phyloP scores from a whole-genome alignment of 2,329 filamentous ascomycete genomes.

The Boeremia lycopersici region DNA sequence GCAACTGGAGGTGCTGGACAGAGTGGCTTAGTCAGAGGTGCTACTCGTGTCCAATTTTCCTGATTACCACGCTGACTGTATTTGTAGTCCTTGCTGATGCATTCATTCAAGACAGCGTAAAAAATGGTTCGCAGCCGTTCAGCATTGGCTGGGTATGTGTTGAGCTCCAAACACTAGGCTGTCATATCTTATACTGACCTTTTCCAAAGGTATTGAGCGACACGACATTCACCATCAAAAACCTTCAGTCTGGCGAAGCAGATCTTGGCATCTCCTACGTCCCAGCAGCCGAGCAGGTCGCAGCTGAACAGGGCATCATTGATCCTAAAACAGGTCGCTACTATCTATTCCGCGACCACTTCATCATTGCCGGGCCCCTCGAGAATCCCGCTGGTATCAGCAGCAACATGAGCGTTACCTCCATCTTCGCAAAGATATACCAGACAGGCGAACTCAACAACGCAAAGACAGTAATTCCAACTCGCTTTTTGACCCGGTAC shows the following conservation, averaged over 20 bases:
- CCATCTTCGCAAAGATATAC: slow-evolving; percentile 45
- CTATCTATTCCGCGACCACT: slow-evolving; percentile 57
- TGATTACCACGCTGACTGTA: not conserved
- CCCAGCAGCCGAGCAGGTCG: slow-evolving; percentile 51
- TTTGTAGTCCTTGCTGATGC: slow-evolving; percentile 43
- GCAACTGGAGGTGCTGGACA: slow-evolving; percentile 50
- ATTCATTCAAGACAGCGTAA: slow-evolving; percentile 45
- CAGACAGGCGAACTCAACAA: slow-evolving; percentile 44
- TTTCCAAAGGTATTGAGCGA: slow-evolving; percentile 46
- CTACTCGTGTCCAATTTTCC: no score
- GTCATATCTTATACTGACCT: not conserved
- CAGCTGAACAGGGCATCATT: slow-evolving; percentile 50
- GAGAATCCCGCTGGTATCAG: slow-evolving; percentile 46
- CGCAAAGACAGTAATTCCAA: slow-evolving; percentile 35
- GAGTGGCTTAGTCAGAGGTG: slow-evolving; percentile 45
- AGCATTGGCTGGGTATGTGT: slow-evolving; percentile 50
- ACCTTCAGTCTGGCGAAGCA: slow-evolving; percentile 48
- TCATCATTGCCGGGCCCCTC: slow-evolving; percentile 51
- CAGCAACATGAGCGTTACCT: slow-evolving; percentile 34
- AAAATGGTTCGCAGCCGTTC: slow-evolving; percentile 44
- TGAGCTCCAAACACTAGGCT: not conserved
- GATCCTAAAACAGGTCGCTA: slow-evolving; percentile 36
- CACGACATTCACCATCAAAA: slow-evolving; percentile 54
- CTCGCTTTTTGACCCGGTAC: slow-evolving; percentile 54
- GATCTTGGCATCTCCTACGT: slow-evolving; percentile 57